Percentiles rank a stretch among this genome's conserved stretches.
Evolutionary conservation across 2,329 filamentous ascomycete genomes (phyloP).

Genomic region (Epicoccum sorghinum): DNA sequence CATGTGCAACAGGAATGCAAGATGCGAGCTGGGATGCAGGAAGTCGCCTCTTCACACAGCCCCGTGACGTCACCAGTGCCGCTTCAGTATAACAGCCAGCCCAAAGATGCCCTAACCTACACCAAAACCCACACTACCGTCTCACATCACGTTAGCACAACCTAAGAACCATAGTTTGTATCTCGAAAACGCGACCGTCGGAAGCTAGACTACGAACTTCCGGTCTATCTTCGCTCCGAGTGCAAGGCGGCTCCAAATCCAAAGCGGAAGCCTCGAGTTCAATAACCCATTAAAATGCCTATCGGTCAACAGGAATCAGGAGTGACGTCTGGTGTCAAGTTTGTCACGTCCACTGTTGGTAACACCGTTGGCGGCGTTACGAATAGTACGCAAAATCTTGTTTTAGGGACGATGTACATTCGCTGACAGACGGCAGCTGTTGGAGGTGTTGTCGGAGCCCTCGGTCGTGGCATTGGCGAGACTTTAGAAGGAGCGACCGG

Average conservation of each 20-base stretch:
- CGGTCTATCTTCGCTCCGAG: background rate
- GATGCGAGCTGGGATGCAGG: background rate
- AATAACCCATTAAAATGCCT: slow-evolving; percentile 35
- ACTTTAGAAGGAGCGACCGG: slow-evolving; percentile 55
- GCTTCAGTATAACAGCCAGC: slow-evolving; percentile 9
- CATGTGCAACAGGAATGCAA: slow-evolving; percentile 1
- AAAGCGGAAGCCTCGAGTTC: background rate
- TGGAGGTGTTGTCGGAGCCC: slow-evolving; percentile 58
- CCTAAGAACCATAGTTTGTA: slow-evolving; percentile 4
- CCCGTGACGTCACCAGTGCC: slow-evolving; percentile 3
- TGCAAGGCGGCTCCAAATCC: background rate
- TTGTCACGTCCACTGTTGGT: slow-evolving; percentile 61
- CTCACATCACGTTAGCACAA: slow-evolving; percentile 10
- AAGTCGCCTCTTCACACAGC: too few species aligned
- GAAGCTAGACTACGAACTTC: slow-evolving; percentile 1
- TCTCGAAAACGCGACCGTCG: background rate
- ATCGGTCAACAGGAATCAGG: slow-evolving; percentile 50
- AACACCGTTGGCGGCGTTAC: slow-evolving; percentile 62
- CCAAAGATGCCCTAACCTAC: slow-evolving; percentile 2
- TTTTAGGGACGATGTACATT: too few species aligned
- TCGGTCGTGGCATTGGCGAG: slow-evolving; percentile 53
- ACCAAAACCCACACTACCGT: slow-evolving; percentile 4
- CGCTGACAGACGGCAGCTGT: slow-evolving; percentile 34
- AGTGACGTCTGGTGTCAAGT: slow-evolving; percentile 59
- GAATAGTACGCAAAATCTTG: slow-evolving; percentile 40